Percentiles rank a stretch among this genome's conserved stretches.
Evolutionary conservation across 495 filamentous ascomycete species (phyloP).

Genomic region (Neurospora hispaniola): DNA sequence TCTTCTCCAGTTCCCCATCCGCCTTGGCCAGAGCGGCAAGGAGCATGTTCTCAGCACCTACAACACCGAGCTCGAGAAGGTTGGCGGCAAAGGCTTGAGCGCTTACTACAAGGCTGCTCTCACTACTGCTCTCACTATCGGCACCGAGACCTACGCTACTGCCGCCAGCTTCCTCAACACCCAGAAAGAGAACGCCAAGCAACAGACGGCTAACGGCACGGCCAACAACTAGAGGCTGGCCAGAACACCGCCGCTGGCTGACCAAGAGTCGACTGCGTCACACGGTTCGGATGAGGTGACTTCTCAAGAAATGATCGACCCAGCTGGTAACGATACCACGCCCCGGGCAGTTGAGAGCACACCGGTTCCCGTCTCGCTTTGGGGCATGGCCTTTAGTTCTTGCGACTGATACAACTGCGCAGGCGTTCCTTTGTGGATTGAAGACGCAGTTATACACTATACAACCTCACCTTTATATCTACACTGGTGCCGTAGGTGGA

Average conservation of each 20-base stretch:
- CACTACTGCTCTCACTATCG: slow-evolving; percentile 61
- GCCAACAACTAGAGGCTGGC: slow-evolving; percentile 12
- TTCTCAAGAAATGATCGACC: not conserved
- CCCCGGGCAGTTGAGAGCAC: not conserved
- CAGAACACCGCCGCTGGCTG: not conserved
- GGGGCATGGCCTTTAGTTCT: not conserved
- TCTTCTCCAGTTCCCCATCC: slow-evolving; percentile 55
- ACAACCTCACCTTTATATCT: not conserved
- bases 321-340: not conserved
- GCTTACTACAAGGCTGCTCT: slow-evolving; percentile 64
- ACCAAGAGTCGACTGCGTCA: not conserved
- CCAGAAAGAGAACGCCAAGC: slow-evolving; percentile 53
- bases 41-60: slow-evolving; percentile 67
- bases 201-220: slow-evolving; percentile 35
- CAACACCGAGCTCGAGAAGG: slow-evolving; percentile 65
- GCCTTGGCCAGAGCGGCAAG: slow-evolving; percentile 56
- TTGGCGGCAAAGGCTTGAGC: slow-evolving; percentile 54
- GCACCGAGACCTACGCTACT: slow-evolving; percentile 52
- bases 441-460: not conserved
- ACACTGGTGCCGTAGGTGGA: not conserved
- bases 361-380: not conserved
- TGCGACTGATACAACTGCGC: not conserved
- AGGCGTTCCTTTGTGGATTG: not conserved
- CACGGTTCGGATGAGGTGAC: not conserved
- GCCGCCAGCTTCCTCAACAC: slow-evolving; percentile 43